Evolutionary conservation across 2,329 filamentous ascomycete species (phyloP).

Genomic region (Lasiodiplodia sp.): DNA sequence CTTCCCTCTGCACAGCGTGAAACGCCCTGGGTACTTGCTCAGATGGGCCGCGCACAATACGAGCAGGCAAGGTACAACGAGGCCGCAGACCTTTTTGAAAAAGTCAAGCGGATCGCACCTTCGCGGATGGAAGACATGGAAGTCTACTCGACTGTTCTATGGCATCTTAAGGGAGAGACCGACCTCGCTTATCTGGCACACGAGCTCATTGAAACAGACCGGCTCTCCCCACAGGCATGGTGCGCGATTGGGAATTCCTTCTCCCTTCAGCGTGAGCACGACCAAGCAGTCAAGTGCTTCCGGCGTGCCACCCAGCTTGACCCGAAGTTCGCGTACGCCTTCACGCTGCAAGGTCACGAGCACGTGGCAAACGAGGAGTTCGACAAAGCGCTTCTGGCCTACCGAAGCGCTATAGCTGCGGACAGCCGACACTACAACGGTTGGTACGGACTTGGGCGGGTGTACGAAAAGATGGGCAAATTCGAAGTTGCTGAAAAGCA

Average conservation of each 20-base stretch:
- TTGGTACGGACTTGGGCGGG: slow-evolving; percentile 87
- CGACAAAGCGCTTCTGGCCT: slow-evolving; percentile 88
- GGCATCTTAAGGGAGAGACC: slow-evolving; percentile 92
- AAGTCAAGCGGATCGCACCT: slow-evolving; percentile 79
- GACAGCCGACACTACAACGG: slow-evolving; percentile 95
- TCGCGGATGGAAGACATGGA: slow-evolving; percentile 94
- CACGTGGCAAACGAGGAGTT: slow-evolving; percentile 97
- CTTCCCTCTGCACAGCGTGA: slow-evolving; percentile 80
- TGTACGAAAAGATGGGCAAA: slow-evolving; percentile 89
- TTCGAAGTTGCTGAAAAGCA: slow-evolving; percentile 91
- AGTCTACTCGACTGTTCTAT: slow-evolving; percentile 97
- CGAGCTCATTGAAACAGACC: slow-evolving; percentile 84
- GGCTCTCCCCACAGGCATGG: slow-evolving; percentile 93
- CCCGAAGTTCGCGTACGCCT: slow-evolving; percentile 91
- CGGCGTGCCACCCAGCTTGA: slow-evolving; percentile 91
- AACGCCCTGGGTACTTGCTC: slow-evolving; percentile 90
- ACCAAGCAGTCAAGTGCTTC: slow-evolving; percentile 94
- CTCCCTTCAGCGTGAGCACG: slow-evolving; percentile 89
- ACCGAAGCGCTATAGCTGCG: slow-evolving; percentile 83
- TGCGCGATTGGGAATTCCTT: slow-evolving; percentile 94
- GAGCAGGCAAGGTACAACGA: slow-evolving; percentile 87
- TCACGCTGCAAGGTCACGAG: slow-evolving; percentile 94
- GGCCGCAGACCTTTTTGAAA: slow-evolving; percentile 84
- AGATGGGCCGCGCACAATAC: slow-evolving; percentile 89
- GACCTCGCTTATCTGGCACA: slow-evolving; percentile 92